A percentile compares a stretch with the other conserved stretches of the same genome.
Evolutionary conservation across 305 asterid species (phyloP).

Genomic region (Ruellia speciosa): DNA sequence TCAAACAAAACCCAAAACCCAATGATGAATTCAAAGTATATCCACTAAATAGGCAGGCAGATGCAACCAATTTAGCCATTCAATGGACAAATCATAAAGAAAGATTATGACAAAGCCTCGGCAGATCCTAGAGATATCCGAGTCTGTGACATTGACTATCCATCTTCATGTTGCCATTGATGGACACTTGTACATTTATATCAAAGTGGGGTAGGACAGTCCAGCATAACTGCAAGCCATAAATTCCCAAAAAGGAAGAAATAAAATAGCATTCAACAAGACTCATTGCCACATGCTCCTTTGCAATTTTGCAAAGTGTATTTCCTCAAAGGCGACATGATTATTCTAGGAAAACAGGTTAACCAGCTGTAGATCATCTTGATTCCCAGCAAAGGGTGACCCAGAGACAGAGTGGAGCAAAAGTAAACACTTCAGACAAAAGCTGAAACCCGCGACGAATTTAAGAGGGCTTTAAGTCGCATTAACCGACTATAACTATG

Average conservation of each 20-base stretch:
- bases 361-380: constrained; percentile 8
- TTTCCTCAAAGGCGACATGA: not conserved
- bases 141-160: not conserved
- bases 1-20: not conserved
- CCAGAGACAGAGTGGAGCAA: constrained; percentile 11
- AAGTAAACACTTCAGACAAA: constrained; percentile 11
- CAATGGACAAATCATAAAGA: no score
- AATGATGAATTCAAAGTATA: not conserved
- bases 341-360: not conserved
- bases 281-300: not conserved
- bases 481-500: constrained; percentile 15
- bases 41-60: no score
- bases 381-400: constrained; percentile 4
- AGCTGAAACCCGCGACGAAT: not conserved
- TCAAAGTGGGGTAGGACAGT: not conserved
- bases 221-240: not conserved
- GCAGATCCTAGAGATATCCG: not conserved
- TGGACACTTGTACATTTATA: not conserved
- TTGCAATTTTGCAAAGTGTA: not conserved
- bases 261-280: not conserved
- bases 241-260: not conserved
- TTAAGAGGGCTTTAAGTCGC: constrained; percentile 10
- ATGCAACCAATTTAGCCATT: not conserved
- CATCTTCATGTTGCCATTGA: not conserved
- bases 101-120: not conserved